phyloP scores from a whole-genome alignment of 371 early-diverging fungal species.

The Mortierella sp. region DNA sequence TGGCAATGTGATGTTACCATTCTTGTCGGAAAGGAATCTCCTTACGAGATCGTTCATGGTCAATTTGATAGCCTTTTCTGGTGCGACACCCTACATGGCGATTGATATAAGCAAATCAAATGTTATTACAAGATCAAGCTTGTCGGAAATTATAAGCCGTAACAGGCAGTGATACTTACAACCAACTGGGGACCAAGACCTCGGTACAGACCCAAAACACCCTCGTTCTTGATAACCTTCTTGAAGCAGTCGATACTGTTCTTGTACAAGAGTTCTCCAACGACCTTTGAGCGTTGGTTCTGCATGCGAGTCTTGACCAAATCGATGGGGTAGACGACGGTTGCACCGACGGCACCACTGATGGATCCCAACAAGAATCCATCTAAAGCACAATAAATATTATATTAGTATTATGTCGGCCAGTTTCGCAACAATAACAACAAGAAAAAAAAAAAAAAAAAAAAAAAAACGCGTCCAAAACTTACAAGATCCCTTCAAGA shows the following conservation, averaged over 20 bases:
- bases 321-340: conserved; percentile 97
- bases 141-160: background rate
- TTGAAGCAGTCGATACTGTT: conserved; percentile 95
- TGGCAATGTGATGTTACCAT: conserved; percentile 74
- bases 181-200: conserved; percentile 98
- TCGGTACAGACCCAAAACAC: conserved; percentile 90
- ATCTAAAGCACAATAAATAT: conserved; percentile 39
- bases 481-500: conserved; percentile 62
- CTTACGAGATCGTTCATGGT: conserved; percentile 96
- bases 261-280: conserved; percentile 93
- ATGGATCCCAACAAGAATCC: conserved; percentile 91
- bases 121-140: background rate
- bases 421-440: background rate
- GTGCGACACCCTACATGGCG: conserved; percentile 65
- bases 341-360: conserved; percentile 97
- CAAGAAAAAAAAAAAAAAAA: background rate
- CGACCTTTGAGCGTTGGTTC: conserved; percentile 94
- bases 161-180: conserved; percentile 53
- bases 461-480: background rate
- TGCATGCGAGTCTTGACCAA: conserved; percentile 99
- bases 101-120: background rate
- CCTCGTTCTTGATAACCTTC: conserved; percentile 95
- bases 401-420: background rate
- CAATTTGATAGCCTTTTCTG: conserved; percentile 98
- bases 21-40: conserved; percentile 69